phyloP scores from a whole-genome alignment of 2,329 filamentous ascomycete species.

The Fusarium siculi region DNA sequence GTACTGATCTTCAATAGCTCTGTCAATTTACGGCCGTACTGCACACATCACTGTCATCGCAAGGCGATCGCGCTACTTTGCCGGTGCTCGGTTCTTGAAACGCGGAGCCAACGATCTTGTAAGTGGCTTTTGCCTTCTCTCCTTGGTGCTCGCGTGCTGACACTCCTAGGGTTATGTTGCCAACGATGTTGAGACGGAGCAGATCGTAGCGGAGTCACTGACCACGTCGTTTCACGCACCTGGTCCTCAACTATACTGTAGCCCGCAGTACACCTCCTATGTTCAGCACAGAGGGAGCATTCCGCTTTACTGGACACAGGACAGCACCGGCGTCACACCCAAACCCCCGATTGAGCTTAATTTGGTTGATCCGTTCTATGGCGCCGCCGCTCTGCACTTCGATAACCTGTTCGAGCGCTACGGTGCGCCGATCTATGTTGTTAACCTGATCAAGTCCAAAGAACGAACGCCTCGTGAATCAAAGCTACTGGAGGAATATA shows the following conservation, averaged over 20 bases:
- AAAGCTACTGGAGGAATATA: constrained; percentile 88
- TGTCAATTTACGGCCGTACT: constrained; percentile 86
- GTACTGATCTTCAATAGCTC: constrained; percentile 53
- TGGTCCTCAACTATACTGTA: constrained; percentile 85
- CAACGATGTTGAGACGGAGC: constrained; percentile 98
- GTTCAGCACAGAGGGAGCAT: constrained; percentile 98
- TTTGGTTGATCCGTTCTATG: constrained; percentile 95
- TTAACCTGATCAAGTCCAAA: constrained; percentile 90
- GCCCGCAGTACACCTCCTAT: constrained; percentile 93
- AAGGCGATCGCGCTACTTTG: constrained; percentile 89
- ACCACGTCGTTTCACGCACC: constrained; percentile 97
- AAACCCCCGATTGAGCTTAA: constrained; percentile 97
- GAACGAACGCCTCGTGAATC: constrained; percentile 92
- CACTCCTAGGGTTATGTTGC: constrained; percentile 81
- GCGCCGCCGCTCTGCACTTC: constrained; percentile 91
- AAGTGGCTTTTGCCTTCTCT: constrained; percentile 24
- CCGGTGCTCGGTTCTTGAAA: constrained; percentile 93
- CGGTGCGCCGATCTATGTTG: constrained; percentile 87
- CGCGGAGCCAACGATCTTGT: constrained; percentile 89
- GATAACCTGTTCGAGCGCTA: constrained; percentile 95
- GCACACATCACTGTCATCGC: constrained; percentile 96
- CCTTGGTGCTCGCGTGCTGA: constrained; percentile 7
- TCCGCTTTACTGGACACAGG: constrained; percentile 96
- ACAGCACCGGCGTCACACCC: constrained; percentile 92
- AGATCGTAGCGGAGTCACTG: constrained; percentile 93